These are phyloP conservation scores for Globisporangium sylvaticum DNA, from an alignment of 352 stramenopile genomes.

Conservation along the genomic window DNA sequence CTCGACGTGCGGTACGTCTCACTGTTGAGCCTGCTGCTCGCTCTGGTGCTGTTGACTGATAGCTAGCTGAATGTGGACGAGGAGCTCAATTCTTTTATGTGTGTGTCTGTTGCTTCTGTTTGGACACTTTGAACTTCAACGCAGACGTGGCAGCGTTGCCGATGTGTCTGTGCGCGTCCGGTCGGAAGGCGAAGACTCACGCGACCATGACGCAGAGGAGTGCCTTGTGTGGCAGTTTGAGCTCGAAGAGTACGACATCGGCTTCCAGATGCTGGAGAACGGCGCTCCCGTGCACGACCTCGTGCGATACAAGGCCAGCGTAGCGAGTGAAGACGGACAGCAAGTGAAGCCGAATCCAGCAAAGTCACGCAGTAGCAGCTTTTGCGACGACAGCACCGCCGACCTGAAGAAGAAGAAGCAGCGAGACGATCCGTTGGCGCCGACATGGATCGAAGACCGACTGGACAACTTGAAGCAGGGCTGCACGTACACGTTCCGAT, in stretches of 20 bases:
- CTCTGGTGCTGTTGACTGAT: background rate
- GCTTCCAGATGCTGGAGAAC: constrained; percentile 58
- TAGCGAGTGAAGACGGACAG: background rate
- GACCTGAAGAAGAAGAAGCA: constrained; percentile 4
- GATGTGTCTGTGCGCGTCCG: constrained; percentile 40
- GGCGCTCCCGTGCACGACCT: constrained; percentile 26
- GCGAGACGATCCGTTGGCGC: background rate
- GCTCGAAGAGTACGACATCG: constrained; percentile 56
- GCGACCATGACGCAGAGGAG: constrained; percentile 21
- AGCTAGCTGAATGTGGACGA: background rate
- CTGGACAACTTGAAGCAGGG: constrained; percentile 27
- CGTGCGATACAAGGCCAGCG: constrained; percentile 31
- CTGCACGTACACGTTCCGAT: constrained; percentile 54
- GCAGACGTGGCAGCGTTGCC: constrained; percentile 42
- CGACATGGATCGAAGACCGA: constrained; percentile 28
- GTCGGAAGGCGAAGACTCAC: constrained; percentile 7
- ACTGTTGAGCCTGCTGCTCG: background rate
- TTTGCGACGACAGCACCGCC: background rate
- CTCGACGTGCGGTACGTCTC: constrained; percentile 35
- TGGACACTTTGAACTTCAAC: background rate
- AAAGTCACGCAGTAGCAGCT: constrained; percentile 6
- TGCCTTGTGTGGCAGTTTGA: constrained; percentile 62
- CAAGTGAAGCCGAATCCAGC: background rate
- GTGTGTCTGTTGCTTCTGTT: background rate
- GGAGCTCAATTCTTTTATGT: background rate